These are phyloP conservation scores for Ceratopteris richardii DNA, from an alignment of 75 land plant species.

Conservation along the genomic window DNA sequence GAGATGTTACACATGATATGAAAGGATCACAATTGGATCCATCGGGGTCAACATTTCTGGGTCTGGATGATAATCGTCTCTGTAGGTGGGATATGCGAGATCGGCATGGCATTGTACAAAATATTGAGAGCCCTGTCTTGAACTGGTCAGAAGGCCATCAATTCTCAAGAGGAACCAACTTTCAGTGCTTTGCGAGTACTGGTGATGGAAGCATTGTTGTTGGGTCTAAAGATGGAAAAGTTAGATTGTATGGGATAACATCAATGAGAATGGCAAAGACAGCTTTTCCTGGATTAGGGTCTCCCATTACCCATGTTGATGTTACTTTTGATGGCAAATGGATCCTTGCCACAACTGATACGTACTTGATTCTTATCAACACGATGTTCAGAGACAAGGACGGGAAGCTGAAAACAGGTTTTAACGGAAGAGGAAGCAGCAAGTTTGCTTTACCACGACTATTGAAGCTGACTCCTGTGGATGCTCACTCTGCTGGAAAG, in stretches of 20 bases:
- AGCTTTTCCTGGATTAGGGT: constrained; percentile 95
- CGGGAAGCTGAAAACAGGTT: constrained; percentile 90
- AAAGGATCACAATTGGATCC: constrained; percentile 86
- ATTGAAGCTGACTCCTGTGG: constrained; percentile 87
- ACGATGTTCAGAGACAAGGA: constrained; percentile 87
- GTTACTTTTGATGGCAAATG: constrained; percentile 98
- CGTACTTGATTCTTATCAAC: constrained; percentile 88
- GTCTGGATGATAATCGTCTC: constrained; percentile 87
- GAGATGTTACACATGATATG: constrained; percentile 75
- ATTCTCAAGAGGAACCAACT: constrained; percentile 90
- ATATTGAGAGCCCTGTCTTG: constrained; percentile 62
- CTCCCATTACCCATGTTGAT: constrained; percentile 95
- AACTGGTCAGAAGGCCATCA: constrained; percentile 96
- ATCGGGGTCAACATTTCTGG: constrained; percentile 76
- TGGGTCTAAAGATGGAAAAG: constrained; percentile 95
- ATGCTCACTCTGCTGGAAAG: constrained; percentile 82
- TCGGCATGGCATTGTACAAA: constrained; percentile 69
- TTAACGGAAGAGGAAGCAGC: constrained; percentile 85
- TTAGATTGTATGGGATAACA: constrained; percentile 68
- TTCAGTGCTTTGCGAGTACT: constrained; percentile 93
- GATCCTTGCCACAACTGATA: constrained; percentile 94
- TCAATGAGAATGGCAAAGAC: constrained; percentile 98
- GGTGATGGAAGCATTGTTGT: constrained; percentile 97
- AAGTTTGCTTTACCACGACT: constrained; percentile 88
- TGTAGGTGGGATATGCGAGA: constrained; percentile 99